Evolutionary conservation across 208 protist genomes (phyloP).

Genomic region (Kentomonas sorsogonicus): DNA sequence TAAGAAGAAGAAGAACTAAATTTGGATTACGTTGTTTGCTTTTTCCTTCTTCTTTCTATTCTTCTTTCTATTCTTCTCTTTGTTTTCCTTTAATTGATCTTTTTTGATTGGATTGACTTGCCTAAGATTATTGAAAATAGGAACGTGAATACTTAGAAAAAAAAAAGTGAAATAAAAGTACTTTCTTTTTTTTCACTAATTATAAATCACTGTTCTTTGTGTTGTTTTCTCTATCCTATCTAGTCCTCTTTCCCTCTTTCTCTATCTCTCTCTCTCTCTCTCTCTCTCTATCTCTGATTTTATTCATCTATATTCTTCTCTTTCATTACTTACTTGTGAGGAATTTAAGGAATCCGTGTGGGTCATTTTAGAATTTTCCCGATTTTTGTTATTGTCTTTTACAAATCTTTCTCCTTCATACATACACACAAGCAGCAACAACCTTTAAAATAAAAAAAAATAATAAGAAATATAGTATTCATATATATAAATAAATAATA

Average conservation of each 20-base stretch:
- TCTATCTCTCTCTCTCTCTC: neutral
- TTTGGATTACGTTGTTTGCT: neutral
- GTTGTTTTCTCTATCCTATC: slow-evolving; percentile 1
- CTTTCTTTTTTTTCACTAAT: slow-evolving; percentile 2
- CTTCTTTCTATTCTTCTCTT: slow-evolving; percentile 8
- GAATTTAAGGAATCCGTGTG: too few species aligned
- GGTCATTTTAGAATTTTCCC: too few species aligned
- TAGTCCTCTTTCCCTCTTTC: neutral
- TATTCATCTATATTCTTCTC: too few species aligned
- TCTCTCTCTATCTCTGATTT: neutral
- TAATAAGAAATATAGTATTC: neutral
- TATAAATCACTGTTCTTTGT: neutral
- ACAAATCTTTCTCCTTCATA: neutral
- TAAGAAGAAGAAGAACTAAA: neutral
- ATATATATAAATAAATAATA: neutral
- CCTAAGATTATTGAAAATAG: slow-evolving; percentile 6
- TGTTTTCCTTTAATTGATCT: neutral
- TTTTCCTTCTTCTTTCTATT: slow-evolving; percentile 2
- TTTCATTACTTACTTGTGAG: too few species aligned
- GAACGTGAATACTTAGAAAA: neutral
- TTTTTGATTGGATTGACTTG: slow-evolving; percentile 4
- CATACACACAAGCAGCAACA: neutral
- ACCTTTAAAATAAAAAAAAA: slow-evolving; percentile 7
- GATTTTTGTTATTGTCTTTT: neutral
- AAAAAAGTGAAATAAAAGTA: slow-evolving; percentile 8